Evolutionary conservation across 352 stramenopile species (phyloP).

Genomic region (Phytopythium litorale): DNA sequence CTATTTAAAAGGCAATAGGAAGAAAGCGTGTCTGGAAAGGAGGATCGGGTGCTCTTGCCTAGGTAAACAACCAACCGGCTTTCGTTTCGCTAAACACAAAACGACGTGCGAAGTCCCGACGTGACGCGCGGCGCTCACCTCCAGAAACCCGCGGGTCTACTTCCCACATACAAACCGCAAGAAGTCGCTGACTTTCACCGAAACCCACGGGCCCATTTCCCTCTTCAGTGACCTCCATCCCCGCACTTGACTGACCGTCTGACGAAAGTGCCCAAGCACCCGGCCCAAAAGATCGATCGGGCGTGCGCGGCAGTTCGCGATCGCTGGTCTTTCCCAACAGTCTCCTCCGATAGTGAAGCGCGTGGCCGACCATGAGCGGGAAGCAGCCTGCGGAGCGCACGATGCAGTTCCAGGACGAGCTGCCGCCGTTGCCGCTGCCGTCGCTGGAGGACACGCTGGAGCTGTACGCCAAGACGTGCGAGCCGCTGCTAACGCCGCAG

Average conservation of each 20-base stretch:
- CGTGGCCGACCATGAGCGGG: not conserved
- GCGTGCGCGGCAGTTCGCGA: constrained; percentile 2
- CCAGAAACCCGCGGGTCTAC: constrained; percentile 1
- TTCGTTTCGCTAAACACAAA: constrained; percentile 12
- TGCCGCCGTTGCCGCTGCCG: constrained; percentile 93
- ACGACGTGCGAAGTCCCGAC: constrained; percentile 6
- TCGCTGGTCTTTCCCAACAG: constrained; percentile 1
- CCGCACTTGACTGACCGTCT: not conserved
- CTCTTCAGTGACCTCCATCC: not conserved
- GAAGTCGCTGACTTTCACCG: not conserved
- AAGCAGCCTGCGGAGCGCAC: constrained; percentile 40
- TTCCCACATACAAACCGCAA: constrained; percentile 1
- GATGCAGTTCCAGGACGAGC: constrained; percentile 78
- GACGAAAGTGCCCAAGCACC: not conserved
- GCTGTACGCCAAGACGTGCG: constrained; percentile 90
- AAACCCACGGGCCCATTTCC: not conserved
- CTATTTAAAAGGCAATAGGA: no score
- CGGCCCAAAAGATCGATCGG: not conserved
- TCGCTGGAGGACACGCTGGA: constrained; percentile 92
- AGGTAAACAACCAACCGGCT: not conserved
- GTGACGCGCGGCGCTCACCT: constrained; percentile 9
- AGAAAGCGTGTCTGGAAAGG: no score
- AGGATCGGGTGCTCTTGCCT: not conserved
- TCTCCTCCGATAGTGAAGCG: not conserved
- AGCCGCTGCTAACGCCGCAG: constrained; percentile 81